A percentile compares a stretch with the other conserved stretches of the same genome.
phyloP scores from a whole-genome alignment of 108 stramenopile species.

The Parmales sp. region DNA sequence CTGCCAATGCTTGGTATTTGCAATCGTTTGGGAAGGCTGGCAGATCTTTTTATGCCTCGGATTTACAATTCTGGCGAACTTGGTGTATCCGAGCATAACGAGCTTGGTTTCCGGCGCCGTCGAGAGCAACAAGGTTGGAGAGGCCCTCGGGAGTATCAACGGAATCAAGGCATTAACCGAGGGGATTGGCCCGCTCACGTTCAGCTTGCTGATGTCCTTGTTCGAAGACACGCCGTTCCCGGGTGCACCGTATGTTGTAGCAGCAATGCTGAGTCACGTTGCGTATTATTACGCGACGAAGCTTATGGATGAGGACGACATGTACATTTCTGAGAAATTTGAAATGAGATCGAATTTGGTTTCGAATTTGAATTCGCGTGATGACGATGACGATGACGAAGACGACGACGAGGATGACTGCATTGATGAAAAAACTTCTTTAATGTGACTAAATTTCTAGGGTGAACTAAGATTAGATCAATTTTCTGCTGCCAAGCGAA shows the following conservation, averaged over 20 bases:
- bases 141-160: conserved; percentile 69
- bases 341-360: background rate
- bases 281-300: background rate
- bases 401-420: background rate
- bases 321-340: background rate
- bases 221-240: background rate
- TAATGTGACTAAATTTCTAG: too few species aligned
- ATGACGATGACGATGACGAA: too few species aligned
- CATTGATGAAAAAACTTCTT: background rate
- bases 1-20: conserved; percentile 75
- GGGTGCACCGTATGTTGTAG: background rate
- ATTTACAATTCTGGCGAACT: conserved; percentile 68
- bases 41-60: conserved; percentile 76
- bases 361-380: background rate
- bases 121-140: conserved; percentile 64
- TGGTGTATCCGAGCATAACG: conserved; percentile 82
- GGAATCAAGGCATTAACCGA: background rate
- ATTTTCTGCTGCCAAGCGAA: too few species aligned
- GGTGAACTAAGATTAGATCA: too few species aligned
- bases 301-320: background rate
- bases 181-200: background rate
- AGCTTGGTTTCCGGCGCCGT: conserved; percentile 77
- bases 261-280: background rate
- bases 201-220: background rate
- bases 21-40: conserved; percentile 54